Conservation (phyloP, 73 alveolate species). For the Paramecium bursaria region DNA sequence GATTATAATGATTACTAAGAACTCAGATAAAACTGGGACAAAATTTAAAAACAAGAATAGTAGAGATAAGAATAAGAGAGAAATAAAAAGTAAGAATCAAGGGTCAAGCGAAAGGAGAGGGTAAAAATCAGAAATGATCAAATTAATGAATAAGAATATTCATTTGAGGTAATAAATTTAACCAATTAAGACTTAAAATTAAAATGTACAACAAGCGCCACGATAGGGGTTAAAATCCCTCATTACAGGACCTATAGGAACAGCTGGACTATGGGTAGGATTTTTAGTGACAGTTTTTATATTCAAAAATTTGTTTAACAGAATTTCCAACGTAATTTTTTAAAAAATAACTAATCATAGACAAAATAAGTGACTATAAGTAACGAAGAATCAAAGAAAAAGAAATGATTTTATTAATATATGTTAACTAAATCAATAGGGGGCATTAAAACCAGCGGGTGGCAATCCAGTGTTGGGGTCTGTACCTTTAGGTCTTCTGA, state of each 20-base stretch:
- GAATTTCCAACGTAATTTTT: too few relatives aligned
- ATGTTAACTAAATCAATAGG: too few relatives aligned
- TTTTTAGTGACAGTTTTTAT: too few relatives aligned
- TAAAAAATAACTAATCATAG: too few relatives aligned
- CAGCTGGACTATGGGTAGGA: constrained; percentile 10
- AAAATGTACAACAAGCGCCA: not conserved
- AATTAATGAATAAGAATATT: constrained; percentile 45
- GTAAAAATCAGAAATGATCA: constrained; percentile 57
- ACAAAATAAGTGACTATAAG: too few relatives aligned
- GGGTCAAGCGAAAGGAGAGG: constrained; percentile 46
- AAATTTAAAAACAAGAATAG: constrained; percentile 1
- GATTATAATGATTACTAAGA: constrained; percentile 29
- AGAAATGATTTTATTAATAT: too few relatives aligned
- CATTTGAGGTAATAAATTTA: constrained; percentile 26
- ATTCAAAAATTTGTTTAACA: too few relatives aligned
- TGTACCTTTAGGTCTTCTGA: constrained; percentile 97
- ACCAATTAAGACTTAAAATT: too few relatives aligned
- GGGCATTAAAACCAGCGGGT: constrained; percentile 74
- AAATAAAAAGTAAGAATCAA: constrained; percentile 36
- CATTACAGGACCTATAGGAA: constrained; percentile 29
- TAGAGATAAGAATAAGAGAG: constrained; percentile 15
- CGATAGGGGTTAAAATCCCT: not conserved
- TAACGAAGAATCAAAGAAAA: too few relatives aligned
- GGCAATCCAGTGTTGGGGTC: constrained; percentile 95
- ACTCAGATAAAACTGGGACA: constrained; percentile 35